A percentile compares a stretch with the other conserved stretches of the same genome.
These are phyloP conservation scores for Colletotrichum australisinense DNA, from an alignment of 2,329 filamentous ascomycete species.

Conservation along the genomic window DNA sequence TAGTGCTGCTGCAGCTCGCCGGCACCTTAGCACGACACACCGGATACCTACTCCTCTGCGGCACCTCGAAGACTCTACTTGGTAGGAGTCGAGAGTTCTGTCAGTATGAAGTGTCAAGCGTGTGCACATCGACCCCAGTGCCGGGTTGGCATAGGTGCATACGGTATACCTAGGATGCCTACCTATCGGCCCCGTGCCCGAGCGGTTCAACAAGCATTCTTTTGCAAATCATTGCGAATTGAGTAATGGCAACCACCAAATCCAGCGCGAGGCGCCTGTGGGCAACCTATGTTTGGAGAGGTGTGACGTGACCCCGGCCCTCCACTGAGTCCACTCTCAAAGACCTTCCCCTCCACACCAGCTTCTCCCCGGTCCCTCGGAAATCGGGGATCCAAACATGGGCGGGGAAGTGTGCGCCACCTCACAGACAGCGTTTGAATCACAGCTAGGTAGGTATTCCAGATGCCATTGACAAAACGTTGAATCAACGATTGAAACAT, in stretches of 20 bases:
- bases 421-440: not conserved
- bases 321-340: not conserved
- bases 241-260: slow-evolving; percentile 1
- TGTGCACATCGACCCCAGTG: not conserved
- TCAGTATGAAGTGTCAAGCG: not conserved
- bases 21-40: slow-evolving; percentile 10
- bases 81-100: not conserved
- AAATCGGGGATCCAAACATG: slow-evolving; percentile 10
- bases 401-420: not conserved
- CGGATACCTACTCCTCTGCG: not conserved
- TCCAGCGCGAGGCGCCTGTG: not conserved
- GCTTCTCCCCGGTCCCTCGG: slow-evolving; percentile 1
- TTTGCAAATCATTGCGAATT: slow-evolving; percentile 22
- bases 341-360: not conserved
- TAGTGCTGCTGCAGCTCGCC: slow-evolving; percentile 29
- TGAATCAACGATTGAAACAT: not conserved
- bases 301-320: slow-evolving; percentile 8
- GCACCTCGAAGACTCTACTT: slow-evolving; percentile 10
- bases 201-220: not conserved
- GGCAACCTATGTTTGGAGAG: not conserved
- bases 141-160: not conserved
- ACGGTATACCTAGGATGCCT: not conserved
- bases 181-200: not conserved
- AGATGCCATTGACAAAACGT: not conserved
- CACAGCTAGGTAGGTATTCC: not conserved